phyloP scores from a whole-genome alignment of 345 rosid genomes.

The Eutrema heterophyllum region DNA sequence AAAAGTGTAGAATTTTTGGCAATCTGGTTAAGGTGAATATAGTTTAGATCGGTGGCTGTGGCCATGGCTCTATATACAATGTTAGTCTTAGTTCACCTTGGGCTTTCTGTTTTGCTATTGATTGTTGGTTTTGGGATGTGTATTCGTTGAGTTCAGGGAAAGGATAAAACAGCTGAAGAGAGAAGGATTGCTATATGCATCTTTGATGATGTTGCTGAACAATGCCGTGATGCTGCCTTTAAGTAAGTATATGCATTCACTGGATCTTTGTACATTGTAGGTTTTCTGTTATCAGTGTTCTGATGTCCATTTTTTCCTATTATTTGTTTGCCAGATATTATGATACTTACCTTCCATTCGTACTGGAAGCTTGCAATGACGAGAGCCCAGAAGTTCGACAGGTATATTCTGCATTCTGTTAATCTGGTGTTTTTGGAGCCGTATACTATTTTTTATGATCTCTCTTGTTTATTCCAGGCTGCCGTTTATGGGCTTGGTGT shows the following conservation, averaged over 20 bases:
- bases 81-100: neutral
- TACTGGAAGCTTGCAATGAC: constrained; percentile 98
- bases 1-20: neutral
- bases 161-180: constrained; percentile 98
- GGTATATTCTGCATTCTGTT: constrained; percentile 37
- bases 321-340: constrained; percentile 60
- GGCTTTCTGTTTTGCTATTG: neutral
- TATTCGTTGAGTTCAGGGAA: constrained; percentile 53
- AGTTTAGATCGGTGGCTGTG: neutral
- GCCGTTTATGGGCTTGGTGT: constrained; percentile 99
- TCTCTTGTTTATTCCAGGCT: constrained; percentile 52
- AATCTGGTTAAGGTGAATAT: neutral
- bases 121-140: neutral
- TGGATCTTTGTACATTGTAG: neutral
- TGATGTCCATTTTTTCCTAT: constrained; percentile 9
- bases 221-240: constrained; percentile 88
- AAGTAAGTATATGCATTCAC: constrained; percentile 48
- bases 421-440: neutral
- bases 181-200: constrained; percentile 99
- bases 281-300: constrained; percentile 4
- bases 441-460: neutral
- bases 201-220: constrained; percentile 99
- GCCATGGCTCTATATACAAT: neutral
- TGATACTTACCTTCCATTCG: constrained; percentile 91
- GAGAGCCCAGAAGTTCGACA: constrained; percentile 93